A percentile compares a stretch with the other conserved stretches of the same genome.
Conservation (phyloP, 192 early-diverging fungal species). For the Coemansia sp. region DNA sequence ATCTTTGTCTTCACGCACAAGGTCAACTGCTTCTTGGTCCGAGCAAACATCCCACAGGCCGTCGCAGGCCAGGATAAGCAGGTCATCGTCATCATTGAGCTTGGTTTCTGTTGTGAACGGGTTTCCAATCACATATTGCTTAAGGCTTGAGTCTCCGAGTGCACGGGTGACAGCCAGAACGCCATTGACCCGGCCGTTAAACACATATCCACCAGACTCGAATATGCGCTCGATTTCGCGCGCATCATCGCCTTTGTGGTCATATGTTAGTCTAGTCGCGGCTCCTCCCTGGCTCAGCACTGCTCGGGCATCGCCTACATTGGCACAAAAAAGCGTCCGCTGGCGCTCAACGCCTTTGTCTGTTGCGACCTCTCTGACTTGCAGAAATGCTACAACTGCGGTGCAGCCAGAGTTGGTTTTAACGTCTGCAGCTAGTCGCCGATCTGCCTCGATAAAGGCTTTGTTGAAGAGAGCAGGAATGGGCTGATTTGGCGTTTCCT, state of each 20-base stretch:
- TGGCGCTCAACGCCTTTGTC: constrained; percentile 14
- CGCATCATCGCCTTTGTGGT: constrained; percentile 95
- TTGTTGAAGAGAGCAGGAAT: constrained; percentile 82
- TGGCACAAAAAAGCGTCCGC: constrained; percentile 81
- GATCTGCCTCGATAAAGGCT: constrained; percentile 81
- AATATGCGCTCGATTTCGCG: constrained; percentile 87
- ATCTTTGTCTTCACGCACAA: constrained; percentile 72
- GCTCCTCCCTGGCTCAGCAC: constrained; percentile 83
- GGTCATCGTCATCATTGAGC: constrained; percentile 68
- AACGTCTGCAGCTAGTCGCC: constrained; percentile 73
- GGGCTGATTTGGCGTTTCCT: constrained; percentile 56
- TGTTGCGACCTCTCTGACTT: constrained; percentile 19
- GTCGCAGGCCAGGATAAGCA: constrained; percentile 96
- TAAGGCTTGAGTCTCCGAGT: constrained; percentile 93
- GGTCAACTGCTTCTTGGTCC: constrained; percentile 89
- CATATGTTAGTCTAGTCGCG: constrained; percentile 89
- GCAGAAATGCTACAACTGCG: constrained; percentile 78
- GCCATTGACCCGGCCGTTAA: constrained; percentile 97
- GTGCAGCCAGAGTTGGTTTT: constrained; percentile 90
- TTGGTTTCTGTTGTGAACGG: constrained; percentile 95
- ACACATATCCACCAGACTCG: constrained; percentile 93
- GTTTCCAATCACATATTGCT: constrained; percentile 92
- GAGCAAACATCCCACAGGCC: constrained; percentile 98
- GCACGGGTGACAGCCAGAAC: constrained; percentile 95
- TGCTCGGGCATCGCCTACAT: constrained; percentile 96